Evolutionary conservation across 306 rosid species (phyloP), one percentile per base, ranked within the genome.

Genomic region (Fragaria vesca): DNA sequence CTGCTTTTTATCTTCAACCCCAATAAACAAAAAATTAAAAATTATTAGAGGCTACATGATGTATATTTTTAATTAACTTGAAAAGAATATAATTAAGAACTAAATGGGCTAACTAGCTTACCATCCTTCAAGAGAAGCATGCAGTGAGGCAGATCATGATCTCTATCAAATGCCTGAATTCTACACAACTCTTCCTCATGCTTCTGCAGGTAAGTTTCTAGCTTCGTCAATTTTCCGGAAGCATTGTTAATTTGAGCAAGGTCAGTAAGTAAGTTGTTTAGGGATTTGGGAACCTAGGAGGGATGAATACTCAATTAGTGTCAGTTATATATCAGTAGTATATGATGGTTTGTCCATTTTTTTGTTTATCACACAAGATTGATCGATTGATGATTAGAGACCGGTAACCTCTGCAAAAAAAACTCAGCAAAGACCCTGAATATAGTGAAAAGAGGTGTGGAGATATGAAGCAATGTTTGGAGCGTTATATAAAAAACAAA

Each of bases 201-300:
- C 62, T 67, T 40, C 1, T n/a, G 42, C 38, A 78, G n/a, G 26
- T 43, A 74, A 8, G 68, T 79, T 36, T 68, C 32, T 52, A 82
- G 20, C 32, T 36, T 18, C 1, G 61, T 8, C 57, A 73, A 21
- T 68, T 73, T 73, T 15, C 10, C 3, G 1, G 46, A 4, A 8
- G 30, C 68, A 82, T 51, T n/a, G n/a, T 82, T 60, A 24, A 78
- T 28, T 0, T 66, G 52, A 2, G 38, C 42, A n/a, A 67, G 38
- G 2, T 81, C 77, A 26, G 5, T 61, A 5, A 71, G 32, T 1
- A 81, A 40, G 50, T 50, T 6, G 30, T 70, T 58, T 38, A 75
- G 66, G 12, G 76, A 20, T 81, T 70, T 70, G 48, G 84, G 69
- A 57, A 76, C 68, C 52, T 48, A 76, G 13, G 77, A 47, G 38